phyloP scores from a whole-genome alignment of 208 protist genomes.

The Wallacemonas collosoma region DNA sequence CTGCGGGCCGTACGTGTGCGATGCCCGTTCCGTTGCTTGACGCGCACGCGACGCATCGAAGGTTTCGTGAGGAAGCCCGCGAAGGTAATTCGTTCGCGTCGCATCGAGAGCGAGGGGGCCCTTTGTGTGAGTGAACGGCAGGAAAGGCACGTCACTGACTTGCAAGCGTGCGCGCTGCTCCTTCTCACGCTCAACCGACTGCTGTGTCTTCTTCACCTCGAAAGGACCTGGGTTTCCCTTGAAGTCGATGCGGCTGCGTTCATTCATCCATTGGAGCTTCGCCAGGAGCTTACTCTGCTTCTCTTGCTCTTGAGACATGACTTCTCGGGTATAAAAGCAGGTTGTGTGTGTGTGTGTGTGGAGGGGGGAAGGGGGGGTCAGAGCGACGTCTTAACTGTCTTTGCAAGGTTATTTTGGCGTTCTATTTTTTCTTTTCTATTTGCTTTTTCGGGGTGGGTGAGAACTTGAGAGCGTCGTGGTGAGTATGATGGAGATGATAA shows the following conservation, averaged over 20 bases:
- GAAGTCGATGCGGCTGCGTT: constrained; percentile 68
- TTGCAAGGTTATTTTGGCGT: no score
- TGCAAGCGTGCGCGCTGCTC: constrained; percentile 25
- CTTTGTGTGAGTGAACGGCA: constrained; percentile 61
- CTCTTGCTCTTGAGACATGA: constrained; percentile 37
- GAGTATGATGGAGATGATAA: no score
- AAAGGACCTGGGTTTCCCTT: constrained; percentile 83
- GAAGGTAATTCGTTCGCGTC: constrained; percentile 54
- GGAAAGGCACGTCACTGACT: constrained; percentile 59
- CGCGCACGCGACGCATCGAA: constrained; percentile 24
- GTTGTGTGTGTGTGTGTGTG: not conserved
- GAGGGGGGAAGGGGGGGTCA: not conserved
- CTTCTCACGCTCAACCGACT: constrained; percentile 51
- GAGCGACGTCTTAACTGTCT: not conserved
- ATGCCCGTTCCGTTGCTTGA: not conserved
- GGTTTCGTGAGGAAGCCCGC: constrained; percentile 24
- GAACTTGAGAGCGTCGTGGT: no score
- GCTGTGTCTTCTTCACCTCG: constrained; percentile 61
- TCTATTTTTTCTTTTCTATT: no score
- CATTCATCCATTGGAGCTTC: constrained; percentile 77
- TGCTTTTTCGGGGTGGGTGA: no score
- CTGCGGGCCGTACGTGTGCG: constrained; percentile 11
- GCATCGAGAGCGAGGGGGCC: constrained; percentile 55
- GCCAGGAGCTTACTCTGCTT: constrained; percentile 64
- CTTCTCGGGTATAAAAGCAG: not conserved